phyloP scores from a whole-genome alignment of 371 early-diverging fungal genomes.

The Mucor indicus region DNA sequence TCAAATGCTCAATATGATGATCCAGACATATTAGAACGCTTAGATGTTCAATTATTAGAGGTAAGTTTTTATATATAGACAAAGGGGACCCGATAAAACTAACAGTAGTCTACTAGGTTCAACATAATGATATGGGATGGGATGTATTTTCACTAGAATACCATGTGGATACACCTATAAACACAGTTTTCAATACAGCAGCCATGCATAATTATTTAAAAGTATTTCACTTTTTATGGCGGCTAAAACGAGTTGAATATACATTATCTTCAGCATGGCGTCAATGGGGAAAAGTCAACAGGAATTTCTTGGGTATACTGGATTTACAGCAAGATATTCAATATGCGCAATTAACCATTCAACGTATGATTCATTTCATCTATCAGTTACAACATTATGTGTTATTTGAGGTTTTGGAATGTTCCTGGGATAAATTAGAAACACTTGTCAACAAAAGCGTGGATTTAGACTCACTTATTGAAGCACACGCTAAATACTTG shows the following conservation, averaged over 20 bases:
- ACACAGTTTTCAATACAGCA: conserved; percentile 72
- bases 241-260: conserved; percentile 84
- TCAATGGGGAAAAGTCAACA: conserved; percentile 67
- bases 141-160: conserved; percentile 90
- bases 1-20: conserved; percentile 90
- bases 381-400: conserved; percentile 89
- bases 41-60: conserved; percentile 76
- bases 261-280: conserved; percentile 77
- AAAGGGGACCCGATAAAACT: too few relatives aligned
- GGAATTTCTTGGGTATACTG: conserved; percentile 45
- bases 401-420: conserved; percentile 85
- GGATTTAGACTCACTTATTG: conserved; percentile 72
- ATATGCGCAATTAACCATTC: conserved; percentile 61
- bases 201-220: conserved; percentile 81
- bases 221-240: conserved; percentile 87
- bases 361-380: conserved; percentile 93
- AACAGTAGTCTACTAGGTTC: conserved; percentile 36
- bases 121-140: conserved; percentile 85
- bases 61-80: too few relatives aligned
- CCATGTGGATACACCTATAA: conserved; percentile 79
- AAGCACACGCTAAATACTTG: conserved; percentile 68
- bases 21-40: conserved; percentile 70
- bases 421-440: conserved; percentile 83
- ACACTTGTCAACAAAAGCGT: conserved; percentile 58
- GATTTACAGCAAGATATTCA: conserved; percentile 56